Percentiles rank a stretch among this genome's conserved stretches.
Evolutionary conservation across 164 flowering plant genomes (phyloP).

Genomic region (Platanus orientalis): DNA sequence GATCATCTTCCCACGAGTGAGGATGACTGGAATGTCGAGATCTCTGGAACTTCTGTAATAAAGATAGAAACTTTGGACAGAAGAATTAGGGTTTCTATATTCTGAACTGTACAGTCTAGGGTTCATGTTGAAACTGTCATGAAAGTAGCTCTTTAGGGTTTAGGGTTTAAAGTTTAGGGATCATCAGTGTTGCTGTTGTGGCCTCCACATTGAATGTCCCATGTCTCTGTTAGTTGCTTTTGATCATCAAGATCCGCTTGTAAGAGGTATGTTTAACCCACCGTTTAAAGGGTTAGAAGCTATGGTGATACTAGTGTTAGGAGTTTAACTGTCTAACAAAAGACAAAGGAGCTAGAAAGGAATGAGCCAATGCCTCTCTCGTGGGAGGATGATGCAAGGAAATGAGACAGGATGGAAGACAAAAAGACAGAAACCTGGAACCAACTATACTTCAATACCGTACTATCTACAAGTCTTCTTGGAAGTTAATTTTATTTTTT

Average conservation of each 20-base stretch:
- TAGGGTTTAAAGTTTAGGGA: no score
- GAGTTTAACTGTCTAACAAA: neutral
- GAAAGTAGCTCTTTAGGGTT: no score
- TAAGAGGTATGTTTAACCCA: no score
- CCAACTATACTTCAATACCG: neutral
- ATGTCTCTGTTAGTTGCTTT: neutral
- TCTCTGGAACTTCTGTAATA: neutral
- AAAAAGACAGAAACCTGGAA: neutral
- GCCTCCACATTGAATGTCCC: neutral
- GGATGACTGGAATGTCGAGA: constrained; percentile 15
- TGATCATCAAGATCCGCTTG: neutral
- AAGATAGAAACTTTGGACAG: neutral
- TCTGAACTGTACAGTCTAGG: neutral
- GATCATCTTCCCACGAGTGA: constrained; percentile 12
- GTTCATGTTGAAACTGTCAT: neutral
- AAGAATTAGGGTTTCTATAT: neutral
- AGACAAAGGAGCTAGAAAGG: neutral
- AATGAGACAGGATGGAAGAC: neutral
- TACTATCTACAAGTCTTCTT: neutral
- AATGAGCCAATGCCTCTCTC: no score
- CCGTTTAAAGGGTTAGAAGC: neutral
- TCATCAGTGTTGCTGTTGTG: neutral
- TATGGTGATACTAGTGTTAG: neutral
- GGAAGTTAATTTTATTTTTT: neutral
- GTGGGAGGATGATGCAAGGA: neutral